Conservation (phyloP, 768 basidiomycete species). For the Sporobolomyces phaffii region DNA sequence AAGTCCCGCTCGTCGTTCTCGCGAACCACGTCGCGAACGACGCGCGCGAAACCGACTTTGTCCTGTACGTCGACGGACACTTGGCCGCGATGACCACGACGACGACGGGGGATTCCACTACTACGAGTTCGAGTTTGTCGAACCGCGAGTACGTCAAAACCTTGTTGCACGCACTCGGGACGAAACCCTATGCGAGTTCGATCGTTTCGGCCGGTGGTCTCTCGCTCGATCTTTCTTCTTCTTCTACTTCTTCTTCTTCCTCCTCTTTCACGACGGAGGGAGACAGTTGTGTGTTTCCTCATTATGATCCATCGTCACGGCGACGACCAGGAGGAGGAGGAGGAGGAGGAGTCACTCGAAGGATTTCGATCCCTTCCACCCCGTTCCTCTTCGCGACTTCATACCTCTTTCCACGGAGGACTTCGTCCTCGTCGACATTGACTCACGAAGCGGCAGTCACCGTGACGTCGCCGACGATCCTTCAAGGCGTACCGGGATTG, state of each 20-base stretch:
- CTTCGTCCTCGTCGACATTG: not conserved
- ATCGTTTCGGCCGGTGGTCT: constrained; percentile 29
- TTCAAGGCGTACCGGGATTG: constrained; percentile 14
- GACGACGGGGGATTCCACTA: too few species aligned
- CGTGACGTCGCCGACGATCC: constrained; percentile 18
- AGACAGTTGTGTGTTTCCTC: not conserved
- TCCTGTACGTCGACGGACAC: constrained; percentile 26
- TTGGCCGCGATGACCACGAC: not conserved
- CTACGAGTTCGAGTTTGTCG: not conserved
- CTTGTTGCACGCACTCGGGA: constrained; percentile 30
- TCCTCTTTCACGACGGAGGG: not conserved
- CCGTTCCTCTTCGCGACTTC: constrained; percentile 29
- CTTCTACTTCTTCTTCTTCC: not conserved
- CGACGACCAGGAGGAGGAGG: not conserved
- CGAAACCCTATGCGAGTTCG: constrained; percentile 11
- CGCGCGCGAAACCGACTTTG: not conserved
- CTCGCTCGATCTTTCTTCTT: not conserved
- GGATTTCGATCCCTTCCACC: constrained; percentile 12
- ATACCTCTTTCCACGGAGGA: constrained; percentile 21
- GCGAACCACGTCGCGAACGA: not conserved
- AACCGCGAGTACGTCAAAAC: not conserved
- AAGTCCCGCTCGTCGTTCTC: not conserved
- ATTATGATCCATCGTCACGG: too few species aligned
- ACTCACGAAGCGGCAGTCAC: too few species aligned
- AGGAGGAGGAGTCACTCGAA: not conserved